Conservation (phyloP, 495 filamentous ascomycete genomes). For the Penicillium cosmopolitanum region DNA sequence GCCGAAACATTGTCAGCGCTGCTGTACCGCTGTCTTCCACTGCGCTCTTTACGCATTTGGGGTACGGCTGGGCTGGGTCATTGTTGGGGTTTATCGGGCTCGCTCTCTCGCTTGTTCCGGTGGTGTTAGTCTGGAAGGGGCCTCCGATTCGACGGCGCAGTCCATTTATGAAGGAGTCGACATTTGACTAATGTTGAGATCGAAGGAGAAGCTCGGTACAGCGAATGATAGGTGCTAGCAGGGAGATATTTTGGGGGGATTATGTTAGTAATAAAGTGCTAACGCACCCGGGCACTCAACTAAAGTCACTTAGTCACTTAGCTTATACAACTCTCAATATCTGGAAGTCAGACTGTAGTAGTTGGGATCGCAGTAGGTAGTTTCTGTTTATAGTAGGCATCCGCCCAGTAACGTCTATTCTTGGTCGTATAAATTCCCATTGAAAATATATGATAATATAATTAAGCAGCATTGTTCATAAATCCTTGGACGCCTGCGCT, state of each 20-base stretch:
- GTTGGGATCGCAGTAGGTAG: no score
- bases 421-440: background rate
- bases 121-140: constrained; percentile 41
- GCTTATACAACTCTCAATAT: no score
- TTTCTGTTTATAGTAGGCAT: no score
- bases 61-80: constrained; percentile 49
- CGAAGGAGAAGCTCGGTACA: background rate
- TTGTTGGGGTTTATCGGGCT: constrained; percentile 46
- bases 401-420: no score
- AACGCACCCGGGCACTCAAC: no score
- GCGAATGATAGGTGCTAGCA: no score
- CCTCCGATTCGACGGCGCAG: constrained; percentile 36
- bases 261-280: no score
- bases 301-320: no score
- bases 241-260: no score
- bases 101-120: constrained; percentile 40
- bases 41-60: constrained; percentile 42
- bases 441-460: constrained; percentile 10
- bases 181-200: constrained; percentile 12
- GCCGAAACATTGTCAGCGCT: constrained; percentile 39
- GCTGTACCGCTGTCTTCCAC: constrained; percentile 43
- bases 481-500: constrained; percentile 8
- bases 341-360: no score
- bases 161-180: constrained; percentile 43
- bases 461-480: background rate